Conservation (phyloP, 495 filamentous ascomycete genomes). For the Talaromyces nanjingensis region DNA sequence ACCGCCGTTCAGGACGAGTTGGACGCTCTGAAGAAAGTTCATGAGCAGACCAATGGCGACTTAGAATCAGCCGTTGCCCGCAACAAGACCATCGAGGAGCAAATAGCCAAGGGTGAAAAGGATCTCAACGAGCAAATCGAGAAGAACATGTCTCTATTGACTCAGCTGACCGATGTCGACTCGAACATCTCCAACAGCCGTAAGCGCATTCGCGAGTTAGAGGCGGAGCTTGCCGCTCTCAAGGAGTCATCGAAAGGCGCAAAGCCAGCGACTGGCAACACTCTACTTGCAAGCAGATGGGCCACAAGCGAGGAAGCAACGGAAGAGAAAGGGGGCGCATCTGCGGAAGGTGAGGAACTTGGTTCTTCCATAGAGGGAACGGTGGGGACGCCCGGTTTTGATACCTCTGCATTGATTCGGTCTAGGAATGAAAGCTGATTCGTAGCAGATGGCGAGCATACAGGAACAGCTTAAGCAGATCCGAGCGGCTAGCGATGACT, state of each 20-base stretch:
- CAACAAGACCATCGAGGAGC: slow-evolving; percentile 30
- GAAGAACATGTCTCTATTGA: slow-evolving; percentile 43
- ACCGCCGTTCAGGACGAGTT: slow-evolving; percentile 30
- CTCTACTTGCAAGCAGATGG: slow-evolving; percentile 37
- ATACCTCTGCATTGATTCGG: slow-evolving; percentile 19
- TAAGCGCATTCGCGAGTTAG: slow-evolving; percentile 38
- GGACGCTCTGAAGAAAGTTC: slow-evolving; percentile 24
- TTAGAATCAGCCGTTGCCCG: slow-evolving; percentile 26
- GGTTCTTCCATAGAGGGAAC: slow-evolving; percentile 49
- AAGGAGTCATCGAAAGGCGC: slow-evolving; percentile 25
- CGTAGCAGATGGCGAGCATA: slow-evolving; percentile 41
- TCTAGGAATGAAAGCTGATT: not conserved
- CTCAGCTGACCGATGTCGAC: slow-evolving; percentile 37
- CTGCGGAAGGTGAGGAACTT: slow-evolving; percentile 47
- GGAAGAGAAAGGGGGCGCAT: slow-evolving; percentile 29
- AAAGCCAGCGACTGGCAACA: slow-evolving; percentile 11
- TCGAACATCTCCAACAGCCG: slow-evolving; percentile 30
- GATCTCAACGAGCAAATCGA: slow-evolving; percentile 39
- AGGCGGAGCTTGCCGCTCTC: slow-evolving; percentile 36
- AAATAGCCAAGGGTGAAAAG: slow-evolving; percentile 28
- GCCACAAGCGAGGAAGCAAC: slow-evolving; percentile 28
- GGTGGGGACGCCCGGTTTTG: slow-evolving; percentile 41
- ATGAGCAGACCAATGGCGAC: slow-evolving; percentile 21
- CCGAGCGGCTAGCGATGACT: slow-evolving; percentile 37
- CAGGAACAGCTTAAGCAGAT: slow-evolving; percentile 47